These are phyloP conservation scores for Hydrangea macrophylla DNA, from an alignment of 148 eudicot species.

Conservation along the genomic window DNA sequence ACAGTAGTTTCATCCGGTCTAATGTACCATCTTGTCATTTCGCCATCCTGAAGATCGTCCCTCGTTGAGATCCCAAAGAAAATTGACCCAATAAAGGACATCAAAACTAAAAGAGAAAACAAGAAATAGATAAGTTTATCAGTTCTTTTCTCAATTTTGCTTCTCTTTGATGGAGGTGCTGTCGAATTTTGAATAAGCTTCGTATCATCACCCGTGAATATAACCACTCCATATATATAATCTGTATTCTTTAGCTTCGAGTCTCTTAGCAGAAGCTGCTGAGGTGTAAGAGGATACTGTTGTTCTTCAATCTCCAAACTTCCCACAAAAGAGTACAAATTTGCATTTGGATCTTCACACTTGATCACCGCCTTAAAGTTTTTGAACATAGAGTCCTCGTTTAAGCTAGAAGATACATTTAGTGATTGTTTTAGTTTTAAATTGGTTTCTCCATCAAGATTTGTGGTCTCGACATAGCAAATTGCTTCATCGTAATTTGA, in stretches of 20 bases:
- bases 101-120: slow-evolving; percentile 37
- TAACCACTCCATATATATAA: slow-evolving; percentile 55
- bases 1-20: slow-evolving; percentile 50
- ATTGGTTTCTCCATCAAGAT: slow-evolving; percentile 74
- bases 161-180: slow-evolving; percentile 67
- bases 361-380: slow-evolving; percentile 43
- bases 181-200: slow-evolving; percentile 66
- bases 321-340: slow-evolving; percentile 60
- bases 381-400: slow-evolving; percentile 41
- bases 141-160: slow-evolving; percentile 57
- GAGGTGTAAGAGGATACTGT: slow-evolving; percentile 42
- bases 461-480: slow-evolving; percentile 72
- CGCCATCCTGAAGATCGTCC: slow-evolving; percentile 37
- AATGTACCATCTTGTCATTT: slow-evolving; percentile 61
- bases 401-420: slow-evolving; percentile 38
- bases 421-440: slow-evolving; percentile 59
- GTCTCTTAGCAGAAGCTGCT: slow-evolving; percentile 62
- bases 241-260: slow-evolving; percentile 66
- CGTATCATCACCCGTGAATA: slow-evolving; percentile 69
- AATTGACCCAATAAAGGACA: slow-evolving; percentile 45
- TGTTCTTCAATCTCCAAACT: slow-evolving; percentile 38
- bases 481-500: slow-evolving; percentile 65
- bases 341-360: slow-evolving; percentile 78
- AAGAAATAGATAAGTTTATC: slow-evolving; percentile 51
- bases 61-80: slow-evolving; percentile 45